phyloP scores from a whole-genome alignment of 2,329 filamentous ascomycete genomes.

The Talaromyces sp. region DNA sequence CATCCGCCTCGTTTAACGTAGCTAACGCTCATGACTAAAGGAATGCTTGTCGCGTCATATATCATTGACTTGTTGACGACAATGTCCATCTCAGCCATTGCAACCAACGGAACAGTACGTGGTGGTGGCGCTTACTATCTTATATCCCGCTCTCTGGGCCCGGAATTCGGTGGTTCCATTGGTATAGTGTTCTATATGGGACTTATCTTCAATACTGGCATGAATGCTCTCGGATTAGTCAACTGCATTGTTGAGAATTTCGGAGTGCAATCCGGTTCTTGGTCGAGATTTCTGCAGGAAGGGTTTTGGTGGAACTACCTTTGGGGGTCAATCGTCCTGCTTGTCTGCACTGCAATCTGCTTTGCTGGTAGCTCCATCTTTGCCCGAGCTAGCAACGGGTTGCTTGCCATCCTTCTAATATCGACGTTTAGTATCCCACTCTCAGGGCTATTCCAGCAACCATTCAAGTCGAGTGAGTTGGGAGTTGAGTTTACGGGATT shows the following conservation, averaged over 20 bases:
- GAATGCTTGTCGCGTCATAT: conserved; percentile 70
- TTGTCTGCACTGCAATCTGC: conserved; percentile 69
- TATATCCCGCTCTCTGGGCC: conserved; percentile 77
- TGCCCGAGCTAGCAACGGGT: conserved; percentile 70
- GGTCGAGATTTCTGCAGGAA: conserved; percentile 58
- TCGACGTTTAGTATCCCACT: conserved; percentile 77
- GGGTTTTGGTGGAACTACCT: conserved; percentile 74
- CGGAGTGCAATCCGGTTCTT: conserved; percentile 53
- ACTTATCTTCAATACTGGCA: conserved; percentile 77
- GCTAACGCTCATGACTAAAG: conserved; percentile 35
- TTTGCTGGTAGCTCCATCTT: conserved; percentile 76
- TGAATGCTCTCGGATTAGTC: conserved; percentile 82
- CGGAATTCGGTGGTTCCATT: conserved; percentile 84
- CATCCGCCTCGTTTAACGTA: background rate
- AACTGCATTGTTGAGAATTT: conserved; percentile 76
- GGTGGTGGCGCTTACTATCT: conserved; percentile 85
- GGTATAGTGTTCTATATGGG: conserved; percentile 86
- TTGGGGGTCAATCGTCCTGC: conserved; percentile 65
- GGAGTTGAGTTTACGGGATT: conserved; percentile 73
- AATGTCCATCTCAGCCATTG: conserved; percentile 80
- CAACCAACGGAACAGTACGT: conserved; percentile 82
- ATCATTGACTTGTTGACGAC: conserved; percentile 77
- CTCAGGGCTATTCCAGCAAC: conserved; percentile 63
- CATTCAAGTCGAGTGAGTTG: conserved; percentile 59
- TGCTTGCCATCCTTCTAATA: conserved; percentile 65